These are phyloP conservation scores for Oryza punctata DNA, from an alignment of 176 grass and related monocot genomes.

Conservation along the genomic window DNA sequence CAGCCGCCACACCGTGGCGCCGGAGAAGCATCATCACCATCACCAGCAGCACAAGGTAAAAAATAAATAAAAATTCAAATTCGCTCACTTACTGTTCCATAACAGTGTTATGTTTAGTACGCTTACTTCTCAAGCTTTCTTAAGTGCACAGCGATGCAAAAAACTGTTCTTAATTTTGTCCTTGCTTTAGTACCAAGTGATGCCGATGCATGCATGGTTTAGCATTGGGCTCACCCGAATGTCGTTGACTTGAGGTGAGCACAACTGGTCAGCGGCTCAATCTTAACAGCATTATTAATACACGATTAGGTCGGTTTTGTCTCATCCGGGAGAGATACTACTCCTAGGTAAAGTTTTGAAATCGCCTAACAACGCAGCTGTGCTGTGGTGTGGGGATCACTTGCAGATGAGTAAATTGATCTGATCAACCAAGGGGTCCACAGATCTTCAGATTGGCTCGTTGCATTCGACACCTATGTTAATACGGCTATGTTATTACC, in stretches of 20 bases:
- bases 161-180: not conserved
- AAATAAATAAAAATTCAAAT: conserved; percentile 42
- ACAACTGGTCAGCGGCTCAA: conserved; percentile 18
- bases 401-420: conserved; percentile 52
- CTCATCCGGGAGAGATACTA: conserved; percentile 13
- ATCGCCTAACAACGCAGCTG: conserved; percentile 17
- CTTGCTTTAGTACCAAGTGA: not conserved
- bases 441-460: conserved; percentile 33
- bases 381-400: conserved; percentile 48
- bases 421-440: conserved; percentile 37
- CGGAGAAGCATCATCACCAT: conserved; percentile 36
- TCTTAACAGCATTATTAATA: conserved; percentile 38
- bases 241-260: conserved; percentile 48
- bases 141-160: not conserved
- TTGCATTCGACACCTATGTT: not conserved
- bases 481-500: not conserved
- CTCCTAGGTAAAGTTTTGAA: conserved; percentile 36
- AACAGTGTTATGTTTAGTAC: not conserved
- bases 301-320: conserved; percentile 29
- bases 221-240: conserved; percentile 39
- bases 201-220: not conserved
- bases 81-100: conserved; percentile 27
- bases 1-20: conserved; percentile 17
- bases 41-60: conserved; percentile 36
- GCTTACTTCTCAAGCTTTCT: conserved; percentile 14